Conservation (phyloP, 176 grass and related monocot genomes). For the Oryza rufipogon region DNA sequence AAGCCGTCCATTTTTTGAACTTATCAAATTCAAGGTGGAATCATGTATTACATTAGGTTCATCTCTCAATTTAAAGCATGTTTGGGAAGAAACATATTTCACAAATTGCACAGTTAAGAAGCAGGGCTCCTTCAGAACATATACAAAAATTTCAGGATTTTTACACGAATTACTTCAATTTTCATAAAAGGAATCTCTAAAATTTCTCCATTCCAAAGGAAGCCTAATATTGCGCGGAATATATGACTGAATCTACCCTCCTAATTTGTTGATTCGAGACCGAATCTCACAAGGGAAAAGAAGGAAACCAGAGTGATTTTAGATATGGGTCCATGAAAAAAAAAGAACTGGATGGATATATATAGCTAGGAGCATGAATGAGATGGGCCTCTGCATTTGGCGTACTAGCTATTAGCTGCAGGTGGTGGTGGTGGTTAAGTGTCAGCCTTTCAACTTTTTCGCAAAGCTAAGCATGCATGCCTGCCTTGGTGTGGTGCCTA, state of each 20-base stretch:
- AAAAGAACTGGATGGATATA: neutral
- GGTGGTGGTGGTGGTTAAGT: constrained; percentile 7
- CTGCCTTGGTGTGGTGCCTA: neutral
- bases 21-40: neutral
- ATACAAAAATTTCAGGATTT: neutral
- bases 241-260: neutral
- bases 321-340: neutral
- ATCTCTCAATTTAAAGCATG: neutral
- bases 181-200: neutral
- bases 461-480: neutral
- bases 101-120: neutral
- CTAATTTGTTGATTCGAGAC: neutral
- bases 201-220: neutral
- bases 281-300: neutral
- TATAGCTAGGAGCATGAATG: neutral
- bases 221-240: neutral
- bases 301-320: constrained; percentile 7
- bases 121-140: neutral
- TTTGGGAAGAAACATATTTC: neutral
- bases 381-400: neutral
- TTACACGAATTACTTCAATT: neutral
- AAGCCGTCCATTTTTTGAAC: neutral
- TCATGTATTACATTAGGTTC: neutral
- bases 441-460: constrained; percentile 41
- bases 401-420: neutral